Percentiles rank a stretch among this genome's conserved stretches.
These are phyloP conservation scores for Aphanomyces cochlioides DNA, from an alignment of 352 stramenopile species.

Conservation along the genomic window DNA sequence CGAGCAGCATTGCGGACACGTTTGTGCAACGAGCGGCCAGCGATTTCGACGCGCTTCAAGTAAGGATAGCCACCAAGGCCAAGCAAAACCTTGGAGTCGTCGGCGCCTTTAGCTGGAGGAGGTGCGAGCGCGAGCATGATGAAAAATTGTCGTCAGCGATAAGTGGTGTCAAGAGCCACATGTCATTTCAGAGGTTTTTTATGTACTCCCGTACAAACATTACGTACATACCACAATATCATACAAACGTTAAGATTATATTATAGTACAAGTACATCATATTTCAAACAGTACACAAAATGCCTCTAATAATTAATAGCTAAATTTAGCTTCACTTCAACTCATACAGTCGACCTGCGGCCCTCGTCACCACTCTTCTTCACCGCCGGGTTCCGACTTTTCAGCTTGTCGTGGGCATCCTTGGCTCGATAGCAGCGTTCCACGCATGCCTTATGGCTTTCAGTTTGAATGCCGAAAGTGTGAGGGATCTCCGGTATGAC, in stretches of 20 bases:
- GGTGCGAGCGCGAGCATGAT: conserved; percentile 49
- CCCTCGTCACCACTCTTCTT: no score
- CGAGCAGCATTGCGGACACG: conserved; percentile 71
- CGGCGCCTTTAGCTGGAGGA: conserved; percentile 45
- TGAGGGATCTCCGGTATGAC: no score
- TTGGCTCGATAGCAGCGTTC: no score
- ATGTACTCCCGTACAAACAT: neutral
- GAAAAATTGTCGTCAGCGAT: conserved; percentile 8
- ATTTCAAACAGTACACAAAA: neutral
- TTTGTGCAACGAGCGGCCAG: conserved; percentile 65
- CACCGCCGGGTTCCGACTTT: no score
- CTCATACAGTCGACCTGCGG: no score
- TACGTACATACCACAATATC: no score
- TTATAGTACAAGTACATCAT: neutral
- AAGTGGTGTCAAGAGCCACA: conserved; percentile 14
- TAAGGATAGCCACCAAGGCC: conserved; percentile 69
- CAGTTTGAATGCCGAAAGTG: no score
- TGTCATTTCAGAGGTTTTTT: conserved; percentile 10
- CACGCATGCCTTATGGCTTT: no score
- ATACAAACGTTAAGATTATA: neutral
- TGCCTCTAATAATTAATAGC: no score
- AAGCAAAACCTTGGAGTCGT: conserved; percentile 50
- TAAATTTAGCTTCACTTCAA: no score
- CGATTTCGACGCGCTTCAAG: conserved; percentile 71
- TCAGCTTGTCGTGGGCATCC: no score